Evolutionary conservation across 2,329 filamentous ascomycete genomes (phyloP).

Genomic region (Cordyceps pruinosa): DNA sequence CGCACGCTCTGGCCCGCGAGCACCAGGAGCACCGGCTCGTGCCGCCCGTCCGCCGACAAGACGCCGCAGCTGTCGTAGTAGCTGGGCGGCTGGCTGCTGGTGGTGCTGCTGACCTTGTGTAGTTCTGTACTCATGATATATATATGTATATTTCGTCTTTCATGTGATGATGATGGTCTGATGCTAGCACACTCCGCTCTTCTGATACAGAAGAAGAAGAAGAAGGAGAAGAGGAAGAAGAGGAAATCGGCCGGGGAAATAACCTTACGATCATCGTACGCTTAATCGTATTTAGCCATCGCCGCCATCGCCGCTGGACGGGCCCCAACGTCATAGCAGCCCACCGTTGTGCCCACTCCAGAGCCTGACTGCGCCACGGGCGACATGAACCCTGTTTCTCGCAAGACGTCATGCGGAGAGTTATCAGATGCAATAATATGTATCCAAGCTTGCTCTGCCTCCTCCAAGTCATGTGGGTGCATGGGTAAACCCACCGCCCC

Average conservation of each 20-base stretch:
- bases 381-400: neutral
- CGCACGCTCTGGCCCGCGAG: conserved; percentile 20
- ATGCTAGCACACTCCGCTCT: too few species aligned
- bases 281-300: too few species aligned
- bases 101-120: neutral
- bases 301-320: neutral
- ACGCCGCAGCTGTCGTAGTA: conserved; percentile 1
- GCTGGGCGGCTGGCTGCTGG: neutral
- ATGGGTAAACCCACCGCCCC: neutral
- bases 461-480: neutral
- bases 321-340: neutral
- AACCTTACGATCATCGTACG: too few species aligned
- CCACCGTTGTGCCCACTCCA: neutral
- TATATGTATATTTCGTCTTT: neutral
- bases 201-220: too few species aligned
- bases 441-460: too few species aligned
- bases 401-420: too few species aligned
- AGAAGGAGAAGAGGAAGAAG: too few species aligned
- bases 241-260: neutral
- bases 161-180: too few species aligned
- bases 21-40: conserved; percentile 21
- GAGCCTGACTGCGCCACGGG: neutral
- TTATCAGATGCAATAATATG: too few species aligned
- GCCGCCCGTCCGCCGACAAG: conserved; percentile 12
- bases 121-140: neutral